phyloP scores from a whole-genome alignment of 257 asterid genomes.

The Scutellaria barbata region DNA sequence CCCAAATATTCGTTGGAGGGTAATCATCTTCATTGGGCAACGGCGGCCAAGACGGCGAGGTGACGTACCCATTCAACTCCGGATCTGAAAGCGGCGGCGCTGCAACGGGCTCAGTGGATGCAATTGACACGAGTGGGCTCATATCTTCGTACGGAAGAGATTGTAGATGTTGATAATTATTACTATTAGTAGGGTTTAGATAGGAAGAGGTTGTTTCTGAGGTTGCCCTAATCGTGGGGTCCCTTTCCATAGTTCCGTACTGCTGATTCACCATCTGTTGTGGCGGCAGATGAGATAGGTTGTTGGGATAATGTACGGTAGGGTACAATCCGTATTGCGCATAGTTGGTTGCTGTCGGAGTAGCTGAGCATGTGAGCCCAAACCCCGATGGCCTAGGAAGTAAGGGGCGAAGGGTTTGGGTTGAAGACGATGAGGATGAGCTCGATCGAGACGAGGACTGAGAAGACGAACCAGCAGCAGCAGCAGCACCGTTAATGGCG shows the following conservation, averaged over 20 bases:
- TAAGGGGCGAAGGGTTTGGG: slow-evolving; percentile 76
- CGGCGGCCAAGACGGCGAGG: slow-evolving; percentile 60
- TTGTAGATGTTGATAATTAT: slow-evolving; percentile 28
- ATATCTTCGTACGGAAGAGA: slow-evolving; percentile 47
- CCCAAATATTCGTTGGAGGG: slow-evolving; percentile 65
- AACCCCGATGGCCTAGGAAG: slow-evolving; percentile 82
- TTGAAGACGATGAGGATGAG: slow-evolving; percentile 46
- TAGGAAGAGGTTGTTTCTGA: slow-evolving; percentile 33
- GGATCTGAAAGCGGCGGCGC: slow-evolving; percentile 42
- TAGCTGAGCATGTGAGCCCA: slow-evolving; percentile 46
- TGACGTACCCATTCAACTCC: slow-evolving; percentile 38
- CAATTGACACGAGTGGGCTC: slow-evolving; percentile 45
- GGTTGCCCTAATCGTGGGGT: slow-evolving; percentile 38
- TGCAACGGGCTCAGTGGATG: slow-evolving; percentile 38
- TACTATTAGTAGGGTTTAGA: slow-evolving; percentile 54
- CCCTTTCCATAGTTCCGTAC: slow-evolving; percentile 38
- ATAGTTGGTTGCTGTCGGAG: slow-evolving; percentile 33
- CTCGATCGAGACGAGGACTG: slow-evolving; percentile 44
- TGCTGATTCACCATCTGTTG: slow-evolving; percentile 28
- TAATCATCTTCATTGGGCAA: slow-evolving; percentile 57
- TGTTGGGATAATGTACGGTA: slow-evolving; percentile 50
- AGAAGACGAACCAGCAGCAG: slow-evolving; percentile 38
- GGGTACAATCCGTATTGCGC: slow-evolving; percentile 60
- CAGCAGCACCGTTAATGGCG: background rate
- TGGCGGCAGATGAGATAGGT: slow-evolving; percentile 25